Percentiles rank a stretch among this genome's conserved stretches.
Evolutionary conservation across 192 early-diverging fungal species (phyloP).

Genomic region (Backusella liffmaniae): DNA sequence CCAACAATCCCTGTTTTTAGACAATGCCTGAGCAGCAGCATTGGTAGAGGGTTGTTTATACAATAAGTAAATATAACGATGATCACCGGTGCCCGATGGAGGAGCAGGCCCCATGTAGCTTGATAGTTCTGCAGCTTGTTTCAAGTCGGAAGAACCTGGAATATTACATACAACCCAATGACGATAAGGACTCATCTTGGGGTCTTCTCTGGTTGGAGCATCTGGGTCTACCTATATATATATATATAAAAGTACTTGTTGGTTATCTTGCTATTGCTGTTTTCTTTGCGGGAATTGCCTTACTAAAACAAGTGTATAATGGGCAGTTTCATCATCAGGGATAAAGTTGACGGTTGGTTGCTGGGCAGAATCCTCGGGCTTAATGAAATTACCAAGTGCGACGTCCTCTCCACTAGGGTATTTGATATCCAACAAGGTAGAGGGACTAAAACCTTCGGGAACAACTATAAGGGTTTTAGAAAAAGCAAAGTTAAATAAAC

Average conservation of each 20-base stretch:
- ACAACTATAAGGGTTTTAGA: background rate
- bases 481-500: background rate
- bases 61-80: conserved; percentile 59
- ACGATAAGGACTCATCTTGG: conserved; percentile 47
- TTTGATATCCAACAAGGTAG: conserved; percentile 23
- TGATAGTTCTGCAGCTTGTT: conserved; percentile 18
- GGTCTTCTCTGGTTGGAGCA: conserved; percentile 47
- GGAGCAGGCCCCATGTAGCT: conserved; percentile 54
- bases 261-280: background rate
- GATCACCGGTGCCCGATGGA: conserved; percentile 48
- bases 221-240: conserved; percentile 52
- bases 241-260: too few species aligned
- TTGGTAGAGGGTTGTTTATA: conserved; percentile 44
- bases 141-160: conserved; percentile 23
- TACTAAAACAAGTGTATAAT: conserved; percentile 33
- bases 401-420: conserved; percentile 31
- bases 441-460: conserved; percentile 14
- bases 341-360: conserved; percentile 24
- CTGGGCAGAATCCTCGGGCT: conserved; percentile 9
- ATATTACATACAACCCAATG: conserved; percentile 59
- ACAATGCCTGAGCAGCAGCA: conserved; percentile 20
- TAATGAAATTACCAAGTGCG: conserved; percentile 26
- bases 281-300: background rate
- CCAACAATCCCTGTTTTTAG: conserved; percentile 31
- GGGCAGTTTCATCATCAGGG: conserved; percentile 15